Percentiles rank a stretch among this genome's conserved stretches.
phyloP scores from a whole-genome alignment of 164 flowering plant genomes.

The Macadamia tetraphylla region DNA sequence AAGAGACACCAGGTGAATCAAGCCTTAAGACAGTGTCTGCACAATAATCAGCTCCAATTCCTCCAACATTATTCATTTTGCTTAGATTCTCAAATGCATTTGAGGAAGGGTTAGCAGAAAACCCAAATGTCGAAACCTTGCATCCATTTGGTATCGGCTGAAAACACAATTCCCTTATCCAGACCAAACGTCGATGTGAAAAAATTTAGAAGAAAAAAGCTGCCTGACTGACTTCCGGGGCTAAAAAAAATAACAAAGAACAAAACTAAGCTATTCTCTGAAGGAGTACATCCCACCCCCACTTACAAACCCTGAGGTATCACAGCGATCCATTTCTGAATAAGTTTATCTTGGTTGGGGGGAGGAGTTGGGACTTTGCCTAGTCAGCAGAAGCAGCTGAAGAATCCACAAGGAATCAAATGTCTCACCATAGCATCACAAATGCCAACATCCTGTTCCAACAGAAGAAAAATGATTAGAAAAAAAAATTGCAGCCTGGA shows the following conservation, averaged over 20 bases:
- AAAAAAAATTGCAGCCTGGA: background rate
- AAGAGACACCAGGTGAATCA: conserved; percentile 42
- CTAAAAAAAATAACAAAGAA: conserved; percentile 13
- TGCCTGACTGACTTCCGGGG: conserved; percentile 63
- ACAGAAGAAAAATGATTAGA: conserved; percentile 5
- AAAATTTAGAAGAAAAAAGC: conserved; percentile 12
- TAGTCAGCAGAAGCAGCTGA: conserved; percentile 18
- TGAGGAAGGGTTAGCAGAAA: conserved; percentile 33
- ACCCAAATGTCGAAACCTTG: conserved; percentile 39
- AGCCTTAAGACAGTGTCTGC: conserved; percentile 59
- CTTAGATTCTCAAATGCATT: conserved; percentile 53
- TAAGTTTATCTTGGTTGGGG: background rate
- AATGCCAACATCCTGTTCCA: conserved; percentile 31
- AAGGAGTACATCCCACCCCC: conserved; percentile 58
- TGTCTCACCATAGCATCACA: conserved; percentile 8
- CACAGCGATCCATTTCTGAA: conserved; percentile 75
- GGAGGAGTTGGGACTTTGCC: conserved; percentile 10
- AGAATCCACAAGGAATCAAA: conserved; percentile 5
- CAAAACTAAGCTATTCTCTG: conserved; percentile 34
- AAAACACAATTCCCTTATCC: conserved; percentile 14
- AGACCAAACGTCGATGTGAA: conserved; percentile 17
- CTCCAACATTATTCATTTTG: conserved; percentile 22
- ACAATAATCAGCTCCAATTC: conserved; percentile 26
- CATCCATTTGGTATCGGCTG: conserved; percentile 39
- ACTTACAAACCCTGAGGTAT: conserved; percentile 95